Percentiles rank a stretch among this genome's conserved stretches.
These are phyloP conservation scores for Calocybe gangraenosa DNA, from an alignment of 768 basidiomycete genomes.

Conservation along the genomic window DNA sequence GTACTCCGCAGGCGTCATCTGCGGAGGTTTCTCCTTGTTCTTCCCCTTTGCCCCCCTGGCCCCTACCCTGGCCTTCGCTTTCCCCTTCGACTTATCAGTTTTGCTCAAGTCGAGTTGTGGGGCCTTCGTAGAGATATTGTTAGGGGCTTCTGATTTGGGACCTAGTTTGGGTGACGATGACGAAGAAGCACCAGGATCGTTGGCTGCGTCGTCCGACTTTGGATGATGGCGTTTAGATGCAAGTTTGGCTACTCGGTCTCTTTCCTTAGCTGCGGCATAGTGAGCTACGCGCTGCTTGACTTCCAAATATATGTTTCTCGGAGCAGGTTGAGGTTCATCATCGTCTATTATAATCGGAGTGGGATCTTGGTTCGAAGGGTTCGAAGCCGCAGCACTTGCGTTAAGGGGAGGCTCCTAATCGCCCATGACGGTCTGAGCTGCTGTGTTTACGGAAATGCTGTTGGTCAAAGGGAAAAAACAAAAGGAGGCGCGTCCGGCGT, in stretches of 20 bases:
- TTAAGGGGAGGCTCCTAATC: no score
- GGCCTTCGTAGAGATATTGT: constrained; percentile 7
- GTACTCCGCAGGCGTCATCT: constrained; percentile 49
- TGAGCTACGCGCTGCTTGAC: constrained; percentile 32
- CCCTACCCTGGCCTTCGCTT: constrained; percentile 18
- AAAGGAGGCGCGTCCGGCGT: not conserved
- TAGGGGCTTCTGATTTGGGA: constrained; percentile 8
- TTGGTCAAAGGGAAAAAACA: not conserved
- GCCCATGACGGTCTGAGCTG: no score
- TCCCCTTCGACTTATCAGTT: not conserved
- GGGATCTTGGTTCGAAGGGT: constrained; percentile 31
- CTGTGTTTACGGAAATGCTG: no score
- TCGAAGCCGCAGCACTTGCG: constrained; percentile 5
- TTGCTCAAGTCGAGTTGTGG: not conserved
- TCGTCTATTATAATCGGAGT: constrained; percentile 4
- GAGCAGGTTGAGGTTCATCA: constrained; percentile 15
- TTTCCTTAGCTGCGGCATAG: constrained; percentile 23
- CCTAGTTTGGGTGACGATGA: constrained; percentile 23
- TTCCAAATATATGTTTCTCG: constrained; percentile 28
- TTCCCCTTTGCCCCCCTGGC: constrained; percentile 21
- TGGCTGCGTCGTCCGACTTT: constrained; percentile 2
- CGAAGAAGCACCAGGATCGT: constrained; percentile 27
- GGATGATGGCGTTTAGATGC: constrained; percentile 10
- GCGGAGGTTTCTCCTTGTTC: constrained; percentile 36
- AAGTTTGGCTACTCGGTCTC: constrained; percentile 27